Conservation (phyloP, 768 basidiomycete genomes). For the Boletus edulis region DNA sequence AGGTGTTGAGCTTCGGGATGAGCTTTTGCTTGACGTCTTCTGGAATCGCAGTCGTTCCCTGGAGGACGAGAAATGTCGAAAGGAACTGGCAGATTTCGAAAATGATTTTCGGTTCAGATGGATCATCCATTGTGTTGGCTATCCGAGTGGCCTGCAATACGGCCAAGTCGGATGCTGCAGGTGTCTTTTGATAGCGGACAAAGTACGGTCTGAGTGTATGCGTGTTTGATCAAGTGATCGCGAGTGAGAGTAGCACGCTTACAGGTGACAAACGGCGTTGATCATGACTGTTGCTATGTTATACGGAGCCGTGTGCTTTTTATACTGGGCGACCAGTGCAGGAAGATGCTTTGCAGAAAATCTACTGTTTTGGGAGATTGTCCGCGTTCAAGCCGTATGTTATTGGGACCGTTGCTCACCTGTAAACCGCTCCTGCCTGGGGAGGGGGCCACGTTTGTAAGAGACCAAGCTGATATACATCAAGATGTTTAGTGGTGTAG, state of each 20-base stretch:
- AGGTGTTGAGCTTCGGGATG: constrained; percentile 32
- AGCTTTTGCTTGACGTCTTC: constrained; percentile 32
- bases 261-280: constrained; percentile 26
- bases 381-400: neutral
- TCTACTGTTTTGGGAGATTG: constrained; percentile 5
- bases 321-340: constrained; percentile 31
- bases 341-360: constrained; percentile 41
- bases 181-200: constrained; percentile 34
- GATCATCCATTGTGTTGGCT: constrained; percentile 14
- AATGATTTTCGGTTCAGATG: constrained; percentile 20
- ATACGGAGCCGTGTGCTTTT: constrained; percentile 19
- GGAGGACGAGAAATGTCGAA: constrained; percentile 38
- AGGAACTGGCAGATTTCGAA: constrained; percentile 40
- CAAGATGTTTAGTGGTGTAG: neutral
- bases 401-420: constrained; percentile 19
- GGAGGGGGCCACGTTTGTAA: constrained; percentile 23
- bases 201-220: constrained; percentile 37
- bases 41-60: constrained; percentile 33
- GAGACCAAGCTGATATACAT: constrained; percentile 26
- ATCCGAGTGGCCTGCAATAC: constrained; percentile 38
- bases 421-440: neutral
- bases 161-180: constrained; percentile 33
- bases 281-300: constrained; percentile 30
- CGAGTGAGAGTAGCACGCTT: neutral
- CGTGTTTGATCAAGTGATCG: neutral